Evolutionary conservation across 768 basidiomycete species (phyloP).

Genomic region (Collybia mongolica): DNA sequence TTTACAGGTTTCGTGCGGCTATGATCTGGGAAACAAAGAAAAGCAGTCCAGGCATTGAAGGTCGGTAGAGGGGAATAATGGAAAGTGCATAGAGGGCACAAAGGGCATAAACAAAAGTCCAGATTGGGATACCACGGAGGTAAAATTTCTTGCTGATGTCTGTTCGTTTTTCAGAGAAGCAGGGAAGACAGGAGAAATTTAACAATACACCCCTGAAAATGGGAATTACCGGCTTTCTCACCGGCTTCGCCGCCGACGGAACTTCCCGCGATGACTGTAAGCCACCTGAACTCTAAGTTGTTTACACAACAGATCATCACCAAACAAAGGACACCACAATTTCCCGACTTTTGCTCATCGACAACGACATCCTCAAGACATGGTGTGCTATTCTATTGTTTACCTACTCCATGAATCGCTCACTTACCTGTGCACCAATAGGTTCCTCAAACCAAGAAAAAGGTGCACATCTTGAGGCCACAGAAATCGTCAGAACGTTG

Average conservation of each 20-base stretch:
- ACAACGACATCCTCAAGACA: slow-evolving; percentile 66
- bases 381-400: slow-evolving; percentile 43
- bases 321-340: slow-evolving; percentile 28
- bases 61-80: slow-evolving; percentile 18
- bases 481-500: background rate
- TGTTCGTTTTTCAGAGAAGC: background rate
- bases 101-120: slow-evolving; percentile 26
- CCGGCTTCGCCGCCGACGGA: slow-evolving; percentile 20
- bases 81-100: slow-evolving; percentile 26
- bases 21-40: no score
- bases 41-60: no score
- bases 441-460: slow-evolving; percentile 58
- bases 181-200: background rate
- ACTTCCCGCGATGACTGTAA: slow-evolving; percentile 34
- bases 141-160: background rate
- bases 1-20: no score
- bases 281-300: slow-evolving; percentile 61
- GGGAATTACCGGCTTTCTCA: background rate
- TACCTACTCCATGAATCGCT: background rate
- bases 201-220: background rate
- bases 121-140: slow-evolving; percentile 9
- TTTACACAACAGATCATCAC: slow-evolving; percentile 40
- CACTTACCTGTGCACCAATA: slow-evolving; percentile 18
- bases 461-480: slow-evolving; percentile 33
- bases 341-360: slow-evolving; percentile 44